Evolutionary conservation across 192 early-diverging fungal species (phyloP), one percentile per base, ranked within the genome.

Genomic region (Cladochytrium replicatum): DNA sequence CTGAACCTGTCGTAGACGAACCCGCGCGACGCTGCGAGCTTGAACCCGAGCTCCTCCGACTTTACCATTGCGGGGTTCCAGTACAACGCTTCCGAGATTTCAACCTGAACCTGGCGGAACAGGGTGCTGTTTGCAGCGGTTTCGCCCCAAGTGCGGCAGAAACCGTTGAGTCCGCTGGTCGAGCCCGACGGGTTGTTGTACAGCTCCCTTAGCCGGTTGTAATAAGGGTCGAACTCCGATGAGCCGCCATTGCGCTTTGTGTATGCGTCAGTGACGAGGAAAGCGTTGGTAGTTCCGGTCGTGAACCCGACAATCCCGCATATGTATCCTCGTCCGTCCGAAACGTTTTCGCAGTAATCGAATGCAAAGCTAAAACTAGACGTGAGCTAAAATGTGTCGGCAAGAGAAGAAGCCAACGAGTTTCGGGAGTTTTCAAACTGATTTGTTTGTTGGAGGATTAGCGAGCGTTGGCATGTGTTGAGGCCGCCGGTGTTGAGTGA

Each of bases 271-370:
- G 74, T 57, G 6, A 77, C 63, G n/a, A 57, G 13, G 63, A 61
- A 69, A 1, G 66, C 75, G 32, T 77, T 71, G 27, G 38, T 46
- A 2, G 75, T 77, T 22, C 60, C 67, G 3, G 74, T 66, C 30
- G 64, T 68, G 55, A 77, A 77, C 1, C 67, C 68, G 3, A 67
- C 68, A 45, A 77, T 68, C n/a, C 74, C 74, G 22, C 48, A 58
- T 7, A 64, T 62, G 32, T 55, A 77, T 7, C 65, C 74, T n/a
- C 68, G 50, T n/a, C 63, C 63, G 34, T 67, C 58, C 0, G 46
- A 6, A 25, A 71, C 57, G 28, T 68, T 37, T 23, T 56, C 47
- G 55, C 61, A 69, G 34, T 64, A 66, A 21, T 60, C 63, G 41
- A 66, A 75, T 24, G 61, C 27, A 38, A 72, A 67, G 38, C 54